Evolutionary conservation across 192 early-diverging fungal genomes (phyloP), one percentile per base, ranked within the genome.

Genomic region (Linnemannia exigua): DNA sequence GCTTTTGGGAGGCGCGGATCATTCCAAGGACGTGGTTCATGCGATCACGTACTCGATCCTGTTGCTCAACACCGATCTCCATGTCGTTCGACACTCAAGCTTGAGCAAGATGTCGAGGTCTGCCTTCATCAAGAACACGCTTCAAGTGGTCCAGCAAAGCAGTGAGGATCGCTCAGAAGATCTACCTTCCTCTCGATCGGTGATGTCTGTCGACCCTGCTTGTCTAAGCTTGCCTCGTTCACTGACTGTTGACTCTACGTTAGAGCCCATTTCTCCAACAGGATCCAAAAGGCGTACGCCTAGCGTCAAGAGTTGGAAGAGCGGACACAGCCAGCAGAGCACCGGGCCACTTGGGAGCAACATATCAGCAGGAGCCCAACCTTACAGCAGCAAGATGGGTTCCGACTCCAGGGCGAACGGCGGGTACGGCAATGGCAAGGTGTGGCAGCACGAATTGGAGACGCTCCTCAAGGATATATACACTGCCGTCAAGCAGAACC

Each of bases 21-120:
- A 76, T 14, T 83, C 86, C 38, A 87, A 83, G 85, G 97, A 98
- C 81, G 91, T 96, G 35, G 96, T 97, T 1, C 95, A 99, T 79
- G 96, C 95, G 25, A 92, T 97, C 63, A 90, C 95, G 0, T 97
- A 96, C 82, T 97, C 96, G 16, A 80, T 97, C 9, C 85, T 99
- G 77, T 83, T 99, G 63, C 91, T 99, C 8, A 98, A 98, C 88
- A 99, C 98, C 5, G 98, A 99, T 86, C 87, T 98, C 70, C 96
- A 98, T 80, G 92, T 97, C 71, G 97, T 96, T n/a, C 93, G 95
- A 75, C 90, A 89, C 33, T 77, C 84, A 46, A 90, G 92, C 33
- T 92, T 92, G 47, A 90, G 92, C 36, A 93, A 93, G 51, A 97
- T 98, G 95, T 92, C 94, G 3, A 88, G 91, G 70, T 92, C 91